A percentile compares a stretch with the other conserved stretches of the same genome.
These are phyloP conservation scores for Thraustochytrium sp. DNA, from an alignment of 352 stramenopile genomes.

Conservation along the genomic window DNA sequence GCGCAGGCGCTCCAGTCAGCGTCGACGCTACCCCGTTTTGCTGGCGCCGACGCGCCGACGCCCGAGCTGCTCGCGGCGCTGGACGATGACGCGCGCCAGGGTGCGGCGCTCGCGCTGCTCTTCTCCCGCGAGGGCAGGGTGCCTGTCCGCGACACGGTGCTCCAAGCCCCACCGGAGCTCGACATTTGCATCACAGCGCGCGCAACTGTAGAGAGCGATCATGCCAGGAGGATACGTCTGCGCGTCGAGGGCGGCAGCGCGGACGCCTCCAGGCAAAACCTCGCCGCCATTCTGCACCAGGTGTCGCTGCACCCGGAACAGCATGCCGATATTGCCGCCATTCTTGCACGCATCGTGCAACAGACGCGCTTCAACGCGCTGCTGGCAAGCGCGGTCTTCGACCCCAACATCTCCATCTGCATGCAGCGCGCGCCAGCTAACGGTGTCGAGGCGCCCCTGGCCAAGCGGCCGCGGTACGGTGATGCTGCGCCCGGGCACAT, in stretches of 20 bases:
- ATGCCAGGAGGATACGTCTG: not conserved
- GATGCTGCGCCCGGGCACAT: not conserved
- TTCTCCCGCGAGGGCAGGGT: not conserved
- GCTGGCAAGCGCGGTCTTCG: not conserved
- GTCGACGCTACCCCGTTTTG: not conserved
- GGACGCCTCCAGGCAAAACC: not conserved
- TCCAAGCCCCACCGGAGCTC: not conserved
- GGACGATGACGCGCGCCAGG: not conserved
- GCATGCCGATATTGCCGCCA: not conserved
- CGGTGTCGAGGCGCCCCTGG: not conserved
- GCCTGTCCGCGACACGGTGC: not conserved
- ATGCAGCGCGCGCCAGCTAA: not conserved
- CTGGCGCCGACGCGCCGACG: not conserved
- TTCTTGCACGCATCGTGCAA: not conserved
- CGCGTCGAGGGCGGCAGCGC: not conserved
- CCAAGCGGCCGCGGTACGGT: not conserved
- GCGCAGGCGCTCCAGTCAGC: not conserved
- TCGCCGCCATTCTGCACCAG: not conserved
- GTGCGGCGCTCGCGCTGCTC: not conserved
- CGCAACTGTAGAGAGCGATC: too few relatives aligned
- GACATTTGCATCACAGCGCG: not conserved
- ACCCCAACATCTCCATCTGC: not conserved
- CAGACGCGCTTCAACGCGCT: constrained; percentile 32
- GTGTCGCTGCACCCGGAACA: not conserved
- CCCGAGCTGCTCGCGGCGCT: too few relatives aligned